Percentiles rank a stretch among this genome's conserved stretches.
phyloP scores from a whole-genome alignment of 176 grass and related monocot genomes.

The Ensete glaucum region DNA sequence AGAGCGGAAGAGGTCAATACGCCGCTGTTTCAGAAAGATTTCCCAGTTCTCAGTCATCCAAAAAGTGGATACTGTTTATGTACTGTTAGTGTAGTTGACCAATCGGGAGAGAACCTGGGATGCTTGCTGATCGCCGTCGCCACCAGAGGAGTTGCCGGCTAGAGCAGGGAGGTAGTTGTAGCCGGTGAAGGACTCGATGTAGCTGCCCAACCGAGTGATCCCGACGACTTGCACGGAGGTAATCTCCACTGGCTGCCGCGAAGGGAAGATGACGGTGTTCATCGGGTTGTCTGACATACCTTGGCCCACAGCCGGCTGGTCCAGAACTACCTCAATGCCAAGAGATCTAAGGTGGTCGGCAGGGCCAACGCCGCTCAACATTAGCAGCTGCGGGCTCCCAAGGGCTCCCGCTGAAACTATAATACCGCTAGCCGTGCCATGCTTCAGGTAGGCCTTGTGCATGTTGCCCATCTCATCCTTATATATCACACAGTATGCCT shows the following conservation, averaged over 20 bases:
- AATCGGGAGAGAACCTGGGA: no score
- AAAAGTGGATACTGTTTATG: no score
- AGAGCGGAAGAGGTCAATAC: conserved; percentile 3
- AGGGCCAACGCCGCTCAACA: conserved; percentile 71
- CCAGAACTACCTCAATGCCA: conserved; percentile 41
- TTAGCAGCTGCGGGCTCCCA: conserved; percentile 73
- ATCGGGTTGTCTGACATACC: conserved; percentile 80
- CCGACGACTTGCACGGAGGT: conserved; percentile 75
- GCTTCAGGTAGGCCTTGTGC: conserved; percentile 55
- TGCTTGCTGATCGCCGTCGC: conserved; percentile 29
- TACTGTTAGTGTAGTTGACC: no score
- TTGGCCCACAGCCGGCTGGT: conserved; percentile 69
- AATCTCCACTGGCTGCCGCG: conserved; percentile 40
- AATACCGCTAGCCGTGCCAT: conserved; percentile 43
- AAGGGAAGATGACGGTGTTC: conserved; percentile 73
- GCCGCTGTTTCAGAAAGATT: conserved; percentile 51
- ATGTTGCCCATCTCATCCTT: conserved; percentile 37
- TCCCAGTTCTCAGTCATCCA: no score
- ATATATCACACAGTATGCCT: conserved; percentile 63
- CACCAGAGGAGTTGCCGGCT: conserved; percentile 12
- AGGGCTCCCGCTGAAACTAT: conserved; percentile 59
- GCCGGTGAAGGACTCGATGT: conserved; percentile 74
- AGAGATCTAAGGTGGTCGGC: conserved; percentile 46
- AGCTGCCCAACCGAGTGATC: conserved; percentile 49
- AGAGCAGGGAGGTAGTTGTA: conserved; percentile 35